These are phyloP conservation scores for Pharus latifolius DNA, from an alignment of 176 grass and related monocot species.

Conservation along the genomic window DNA sequence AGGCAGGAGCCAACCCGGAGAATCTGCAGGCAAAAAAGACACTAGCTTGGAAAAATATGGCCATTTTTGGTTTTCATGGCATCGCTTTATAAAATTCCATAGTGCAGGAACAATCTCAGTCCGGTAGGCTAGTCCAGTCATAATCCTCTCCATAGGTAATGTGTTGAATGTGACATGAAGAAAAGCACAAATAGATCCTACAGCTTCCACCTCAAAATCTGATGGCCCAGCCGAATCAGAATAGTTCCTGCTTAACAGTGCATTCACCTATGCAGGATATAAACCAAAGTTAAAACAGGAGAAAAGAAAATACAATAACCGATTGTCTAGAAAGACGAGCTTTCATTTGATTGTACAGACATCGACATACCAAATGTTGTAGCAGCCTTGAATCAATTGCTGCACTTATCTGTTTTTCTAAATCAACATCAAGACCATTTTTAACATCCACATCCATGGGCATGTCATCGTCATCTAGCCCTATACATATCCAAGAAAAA, in stretches of 20 bases:
- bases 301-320: slow-evolving; percentile 11
- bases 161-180: slow-evolving; percentile 83
- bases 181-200: slow-evolving; percentile 92
- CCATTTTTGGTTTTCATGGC: slow-evolving; percentile 79
- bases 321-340: background rate
- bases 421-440: slow-evolving; percentile 53
- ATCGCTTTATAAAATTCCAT: slow-evolving; percentile 87
- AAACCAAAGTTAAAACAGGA: slow-evolving; percentile 28
- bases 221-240: slow-evolving; percentile 40
- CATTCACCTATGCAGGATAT: slow-evolving; percentile 65
- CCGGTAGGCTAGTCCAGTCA: slow-evolving; percentile 82
- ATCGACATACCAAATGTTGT: slow-evolving; percentile 63
- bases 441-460: slow-evolving; percentile 60
- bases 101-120: slow-evolving; percentile 91
- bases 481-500: slow-evolving; percentile 28
- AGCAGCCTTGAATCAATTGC: slow-evolving; percentile 82
- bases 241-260: slow-evolving; percentile 51
- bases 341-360: background rate
- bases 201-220: slow-evolving; percentile 67
- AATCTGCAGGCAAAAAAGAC: slow-evolving; percentile 35
- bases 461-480: slow-evolving; percentile 45
- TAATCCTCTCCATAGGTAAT: slow-evolving; percentile 53
- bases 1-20: slow-evolving; percentile 80
- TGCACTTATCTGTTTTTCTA: slow-evolving; percentile 63
- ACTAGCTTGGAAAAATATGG: slow-evolving; percentile 59